Base-by-base conservation (phyloP, 495 filamentous ascomycete genomes). In the Lichenothelia convexa region DNA sequence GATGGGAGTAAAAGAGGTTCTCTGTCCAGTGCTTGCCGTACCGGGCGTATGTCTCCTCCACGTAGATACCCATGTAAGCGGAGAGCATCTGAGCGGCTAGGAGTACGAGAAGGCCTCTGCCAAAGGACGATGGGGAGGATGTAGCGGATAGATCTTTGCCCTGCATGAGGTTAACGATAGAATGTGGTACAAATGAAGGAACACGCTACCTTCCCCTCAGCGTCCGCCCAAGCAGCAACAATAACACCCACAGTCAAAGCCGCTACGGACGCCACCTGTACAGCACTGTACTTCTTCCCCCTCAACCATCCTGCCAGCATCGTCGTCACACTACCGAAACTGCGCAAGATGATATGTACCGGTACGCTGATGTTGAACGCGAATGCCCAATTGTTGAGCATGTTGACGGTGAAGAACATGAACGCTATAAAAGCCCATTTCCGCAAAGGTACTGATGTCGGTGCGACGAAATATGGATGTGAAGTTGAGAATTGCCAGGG, bases 321-420 rank as follows among this genome's bases (percentile, higher is more conserved):
- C 0, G 89, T 95, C 1, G 85, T 86, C 32, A 94, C 87, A 41
- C 83, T 91, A 6, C 89, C 91, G 17, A 85, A 92, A 27, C 85
- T 93, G 15, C 89, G 78, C 5, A 99, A 61, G 40, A 99, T 94
- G 31, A 95, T 99, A 50, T 99, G 89, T 31, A 99, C 72, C 17
- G 89, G 89, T 0, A 99, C 87, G 4, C 81, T 92, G 33, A 99
- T 95, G 40, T 82, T 76, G 59, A 93, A 95, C 40, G 81, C 85
- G 53, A 99, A 95, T 4, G 89, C 89, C 64, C 85, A 87, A 48
- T 99, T 99, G 59, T 99, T 99, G 39, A 95, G 60, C 31, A 94
- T 65, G 45, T 93, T 94, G 49, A 94, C 85, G 36, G 68, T 66
- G 47, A 91, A 84, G 59, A 94, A 95, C 38, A 93, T 70, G 2